Base-by-base conservation (phyloP, 2,329 filamentous ascomycete genomes). In the Colletotrichum australisinense region DNA sequence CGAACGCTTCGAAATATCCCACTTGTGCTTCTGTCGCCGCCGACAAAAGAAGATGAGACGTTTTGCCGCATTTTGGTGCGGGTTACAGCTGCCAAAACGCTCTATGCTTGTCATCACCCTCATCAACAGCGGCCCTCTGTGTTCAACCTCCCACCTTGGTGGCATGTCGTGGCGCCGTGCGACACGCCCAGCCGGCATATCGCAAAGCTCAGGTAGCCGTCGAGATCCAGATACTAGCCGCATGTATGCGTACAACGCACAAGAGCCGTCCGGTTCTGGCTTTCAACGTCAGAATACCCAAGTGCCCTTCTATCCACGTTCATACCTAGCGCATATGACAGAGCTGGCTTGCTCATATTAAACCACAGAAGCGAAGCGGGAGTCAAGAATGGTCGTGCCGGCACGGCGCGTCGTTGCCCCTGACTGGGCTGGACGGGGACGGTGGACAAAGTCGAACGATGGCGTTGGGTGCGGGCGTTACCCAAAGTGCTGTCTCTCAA, bases 391-490 rank as follows among this genome's bases (percentile, higher is more conserved):
- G 5, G 35, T 26, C 32, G n/a, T 28, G 24, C 35, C 67, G 35
- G 63, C 4, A 14, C 11, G 56, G n/a, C 38, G 46, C 46, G 19
- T 24, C 19, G 26, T 22, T 9, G 30, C n/a, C 38, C 38, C 22
- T 9, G 32, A 19, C 24, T 38, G 46, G n/a, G 66, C 19, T 32
- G 42, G 35, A 38, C 3, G 35, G 35, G 28, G 35, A 38, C 35
- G 35, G 14, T 38, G 35, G 46, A 22, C 46, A n/a, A 58, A 62
- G 55, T 73, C 67, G 67, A 65, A 70, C 55, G 53, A 70, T 70
- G 60, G 67, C 56, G 60, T 24, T 65, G 32, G 56, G 35, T 52
- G 69, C 67, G 67, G 70, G 60, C 70, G 70, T 57, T 35, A 26
- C 35, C 67, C 65, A 60, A 42, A 62, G 53, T 60, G 55, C 46